Percentiles rank a stretch among this genome's conserved stretches.
Evolutionary conservation across 768 basidiomycete genomes (phyloP).

Genomic region (Leucocoprinus leucothites): DNA sequence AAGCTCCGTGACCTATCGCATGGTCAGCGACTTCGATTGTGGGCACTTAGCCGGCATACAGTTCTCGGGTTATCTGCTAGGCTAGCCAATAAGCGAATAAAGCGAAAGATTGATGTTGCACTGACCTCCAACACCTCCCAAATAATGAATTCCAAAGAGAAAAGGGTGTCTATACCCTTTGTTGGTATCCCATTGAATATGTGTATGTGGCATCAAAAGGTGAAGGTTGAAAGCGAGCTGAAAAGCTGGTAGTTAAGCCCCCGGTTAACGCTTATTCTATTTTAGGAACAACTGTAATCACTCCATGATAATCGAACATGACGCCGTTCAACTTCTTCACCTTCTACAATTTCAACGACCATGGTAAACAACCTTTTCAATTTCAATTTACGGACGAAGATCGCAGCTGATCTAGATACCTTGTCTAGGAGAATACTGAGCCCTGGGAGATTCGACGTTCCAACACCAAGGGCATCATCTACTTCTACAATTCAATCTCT

Average conservation of each 20-base stretch:
- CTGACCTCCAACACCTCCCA: constrained; percentile 45
- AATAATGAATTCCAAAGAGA: constrained; percentile 38
- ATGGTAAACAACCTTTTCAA: not conserved
- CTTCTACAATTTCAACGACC: not conserved
- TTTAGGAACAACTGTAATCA: constrained; percentile 5
- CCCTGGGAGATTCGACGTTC: constrained; percentile 90
- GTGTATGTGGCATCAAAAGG: constrained; percentile 7
- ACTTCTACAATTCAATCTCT: constrained; percentile 81
- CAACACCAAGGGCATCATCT: constrained; percentile 70
- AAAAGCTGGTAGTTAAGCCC: not conserved
- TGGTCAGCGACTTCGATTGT: not conserved
- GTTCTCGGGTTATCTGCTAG: constrained; percentile 44
- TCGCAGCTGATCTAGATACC: constrained; percentile 3
- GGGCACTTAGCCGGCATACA: constrained; percentile 25
- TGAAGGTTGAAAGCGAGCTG: not conserved
- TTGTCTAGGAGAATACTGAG: constrained; percentile 12
- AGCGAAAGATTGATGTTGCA: not conserved
- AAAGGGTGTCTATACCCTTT: constrained; percentile 51
- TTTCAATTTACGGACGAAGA: constrained; percentile 5
- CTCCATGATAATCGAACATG: constrained; percentile 2
- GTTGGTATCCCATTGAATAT: constrained; percentile 20
- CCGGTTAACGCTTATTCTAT: not conserved
- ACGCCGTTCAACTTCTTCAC: not conserved
- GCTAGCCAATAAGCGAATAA: not conserved
- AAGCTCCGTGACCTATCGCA: constrained; percentile 39